Base-by-base conservation (phyloP, 495 filamentous ascomycete species). In the Penicillium macrosclerotiorum region DNA sequence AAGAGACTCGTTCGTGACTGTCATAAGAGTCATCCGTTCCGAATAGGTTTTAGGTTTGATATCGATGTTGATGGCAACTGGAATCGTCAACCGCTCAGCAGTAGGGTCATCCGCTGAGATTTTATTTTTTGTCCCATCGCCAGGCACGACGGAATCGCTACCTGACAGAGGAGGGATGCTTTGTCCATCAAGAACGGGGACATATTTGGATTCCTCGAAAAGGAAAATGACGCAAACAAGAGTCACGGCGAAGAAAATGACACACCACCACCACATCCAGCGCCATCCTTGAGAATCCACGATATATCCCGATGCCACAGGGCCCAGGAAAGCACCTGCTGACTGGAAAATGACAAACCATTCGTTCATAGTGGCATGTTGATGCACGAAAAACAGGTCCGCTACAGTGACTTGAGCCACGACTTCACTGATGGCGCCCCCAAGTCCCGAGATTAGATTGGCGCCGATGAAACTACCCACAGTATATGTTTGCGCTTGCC, bases 261-360 rank as follows among this genome's bases (percentile, higher is more conserved):
- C 62, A 32, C 57, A 65, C 67, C 71, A 76, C 75, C 74, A 78
- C 64, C 71, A 78, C 27, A 73, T 67, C 74, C 75, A 77, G 17
- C 68, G 50, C 75, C 74, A 79, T 2, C 72, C 72, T 33, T 74
- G 67, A 25, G 63, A 61, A 11, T 60, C 54, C 0, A 68, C 67
- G 16, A 73, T 65, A 39, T 72, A 71, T 0, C 76, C 75, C 22
- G 68, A 65, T 7, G 72, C 62, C 1, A 80, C 61, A 2, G 72
- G 68, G 0, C 56, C 69, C 1, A 78, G 57, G 26, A 60, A 67
- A 0, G 62, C 49, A 0, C 72, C 73, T 0, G 65, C 24, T 12
- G 47, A 55, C 5, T 51, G 40, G 5, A 65, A 51, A 23, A 67
- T 63, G 2, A 74, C 51, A 42, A 70, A 75, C 36, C 67, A 57